These are phyloP conservation scores for Aspergillus calidoustus DNA, from an alignment of 2,329 filamentous ascomycete genomes.

Conservation along the genomic window DNA sequence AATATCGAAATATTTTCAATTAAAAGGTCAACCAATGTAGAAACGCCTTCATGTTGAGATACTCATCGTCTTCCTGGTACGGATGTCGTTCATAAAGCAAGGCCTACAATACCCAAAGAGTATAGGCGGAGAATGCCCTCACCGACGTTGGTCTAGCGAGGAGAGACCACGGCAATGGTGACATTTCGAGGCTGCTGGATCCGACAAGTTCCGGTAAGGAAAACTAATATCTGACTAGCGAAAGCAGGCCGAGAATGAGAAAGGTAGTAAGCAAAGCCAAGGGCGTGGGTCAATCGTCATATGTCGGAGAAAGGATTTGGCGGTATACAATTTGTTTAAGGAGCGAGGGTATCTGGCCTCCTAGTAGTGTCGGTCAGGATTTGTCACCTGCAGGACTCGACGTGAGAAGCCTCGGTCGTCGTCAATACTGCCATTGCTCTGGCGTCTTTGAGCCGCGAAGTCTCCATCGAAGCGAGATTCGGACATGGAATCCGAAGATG, in stretches of 20 bases:
- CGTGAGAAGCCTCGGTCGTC: conserved; percentile 97
- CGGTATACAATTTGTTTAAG: conserved; percentile 8
- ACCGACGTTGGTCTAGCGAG: background rate
- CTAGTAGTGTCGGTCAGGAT: conserved; percentile 39
- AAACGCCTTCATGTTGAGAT: conserved; percentile 29
- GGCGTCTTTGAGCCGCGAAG: conserved; percentile 77
- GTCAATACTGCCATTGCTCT: conserved; percentile 94
- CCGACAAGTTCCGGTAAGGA: background rate
- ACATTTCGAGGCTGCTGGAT: background rate
- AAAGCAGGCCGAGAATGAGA: conserved; percentile 14
- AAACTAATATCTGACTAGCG: background rate
- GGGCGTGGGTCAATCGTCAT: conserved; percentile 23
- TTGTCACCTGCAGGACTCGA: conserved; percentile 76
- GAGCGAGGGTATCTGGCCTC: background rate
- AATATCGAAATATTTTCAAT: conserved; percentile 14
- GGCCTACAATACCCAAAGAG: background rate
- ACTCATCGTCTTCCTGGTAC: background rate
- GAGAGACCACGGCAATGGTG: background rate
- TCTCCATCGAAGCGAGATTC: conserved; percentile 86
- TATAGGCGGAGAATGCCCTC: background rate
- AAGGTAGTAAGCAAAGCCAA: conserved; percentile 14
- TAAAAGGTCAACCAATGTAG: conserved; percentile 19
- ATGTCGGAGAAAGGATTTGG: conserved; percentile 18
- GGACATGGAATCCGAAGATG: conserved; percentile 69
- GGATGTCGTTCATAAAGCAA: background rate